Evolutionary conservation across 2,329 filamentous ascomycete genomes (phyloP).

Genomic region (Macrophomina phaseolina): DNA sequence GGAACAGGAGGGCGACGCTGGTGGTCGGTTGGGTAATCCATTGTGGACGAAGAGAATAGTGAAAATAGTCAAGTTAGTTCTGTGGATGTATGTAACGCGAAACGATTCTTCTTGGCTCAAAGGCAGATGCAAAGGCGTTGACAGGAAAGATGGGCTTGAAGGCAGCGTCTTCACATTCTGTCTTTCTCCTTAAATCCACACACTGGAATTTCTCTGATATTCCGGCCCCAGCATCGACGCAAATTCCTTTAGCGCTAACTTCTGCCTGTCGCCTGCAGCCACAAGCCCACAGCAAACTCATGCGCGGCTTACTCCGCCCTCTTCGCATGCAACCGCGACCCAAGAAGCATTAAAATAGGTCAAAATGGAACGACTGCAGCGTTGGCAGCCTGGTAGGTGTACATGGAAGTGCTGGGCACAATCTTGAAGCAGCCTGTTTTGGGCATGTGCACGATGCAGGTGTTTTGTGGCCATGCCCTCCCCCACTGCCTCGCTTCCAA

Average conservation of each 20-base stretch:
- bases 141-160: background rate
- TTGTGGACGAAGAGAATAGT: background rate
- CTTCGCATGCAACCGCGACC: background rate
- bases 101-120: background rate
- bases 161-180: background rate
- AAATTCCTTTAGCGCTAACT: background rate
- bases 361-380: background rate
- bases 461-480: background rate
- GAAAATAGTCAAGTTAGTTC: background rate
- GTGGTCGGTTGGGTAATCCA: background rate
- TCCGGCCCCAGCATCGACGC: background rate
- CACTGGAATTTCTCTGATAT: background rate
- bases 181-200: background rate
- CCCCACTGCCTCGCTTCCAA: background rate
- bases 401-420: background rate
- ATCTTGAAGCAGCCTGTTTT: background rate
- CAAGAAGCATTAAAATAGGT: background rate
- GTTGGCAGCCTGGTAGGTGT: background rate
- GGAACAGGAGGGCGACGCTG: slow-evolving; percentile 1
- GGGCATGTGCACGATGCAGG: background rate
- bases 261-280: background rate
- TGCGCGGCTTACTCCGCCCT: background rate
- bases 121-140: background rate
- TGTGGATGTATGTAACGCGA: background rate
- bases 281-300: background rate